Percentiles rank a stretch among this genome's conserved stretches.
These are phyloP conservation scores for Fagus crenata DNA, from an alignment of 306 rosid genomes.

Conservation along the genomic window DNA sequence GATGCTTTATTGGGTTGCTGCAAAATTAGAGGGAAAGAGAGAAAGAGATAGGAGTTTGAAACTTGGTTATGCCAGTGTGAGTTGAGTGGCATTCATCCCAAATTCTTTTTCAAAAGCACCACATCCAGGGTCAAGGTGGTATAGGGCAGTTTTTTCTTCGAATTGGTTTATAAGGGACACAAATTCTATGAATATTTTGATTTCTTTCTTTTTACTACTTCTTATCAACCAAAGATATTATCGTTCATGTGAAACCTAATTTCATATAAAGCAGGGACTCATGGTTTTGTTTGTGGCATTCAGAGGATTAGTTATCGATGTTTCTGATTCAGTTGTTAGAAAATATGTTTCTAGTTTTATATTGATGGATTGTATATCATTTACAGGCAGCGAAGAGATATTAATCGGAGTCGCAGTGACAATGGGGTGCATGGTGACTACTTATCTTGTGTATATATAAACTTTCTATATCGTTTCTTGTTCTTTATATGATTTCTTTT, in stretches of 20 bases:
- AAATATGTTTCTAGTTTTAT: conserved; percentile 5
- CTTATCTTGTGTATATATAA: conserved; percentile 3
- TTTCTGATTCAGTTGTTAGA: conserved; percentile 13
- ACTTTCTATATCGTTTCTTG: neutral
- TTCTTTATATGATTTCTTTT: conserved; percentile 4
- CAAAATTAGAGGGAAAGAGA: neutral
- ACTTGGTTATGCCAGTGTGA: neutral
- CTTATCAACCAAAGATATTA: neutral
- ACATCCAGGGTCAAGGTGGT: neutral
- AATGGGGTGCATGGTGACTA: conserved; percentile 39
- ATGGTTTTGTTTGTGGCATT: conserved; percentile 1
- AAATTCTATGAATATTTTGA: neutral
- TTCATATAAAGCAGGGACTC: neutral
- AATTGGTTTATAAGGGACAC: neutral
- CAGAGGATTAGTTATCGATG: neutral
- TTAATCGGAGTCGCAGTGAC: conserved; percentile 18
- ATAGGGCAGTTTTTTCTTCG: neutral
- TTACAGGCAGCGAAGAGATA: conserved; percentile 51
- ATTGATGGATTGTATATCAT: conserved; percentile 8
- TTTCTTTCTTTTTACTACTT: neutral
- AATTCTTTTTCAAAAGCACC: neutral
- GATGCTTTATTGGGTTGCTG: neutral
- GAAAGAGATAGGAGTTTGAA: neutral
- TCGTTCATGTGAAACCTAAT: neutral
- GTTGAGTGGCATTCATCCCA: neutral